These are phyloP conservation scores for Pterulicium gracile DNA, from an alignment of 1,284 basidiomycete species.

Conservation along the genomic window DNA sequence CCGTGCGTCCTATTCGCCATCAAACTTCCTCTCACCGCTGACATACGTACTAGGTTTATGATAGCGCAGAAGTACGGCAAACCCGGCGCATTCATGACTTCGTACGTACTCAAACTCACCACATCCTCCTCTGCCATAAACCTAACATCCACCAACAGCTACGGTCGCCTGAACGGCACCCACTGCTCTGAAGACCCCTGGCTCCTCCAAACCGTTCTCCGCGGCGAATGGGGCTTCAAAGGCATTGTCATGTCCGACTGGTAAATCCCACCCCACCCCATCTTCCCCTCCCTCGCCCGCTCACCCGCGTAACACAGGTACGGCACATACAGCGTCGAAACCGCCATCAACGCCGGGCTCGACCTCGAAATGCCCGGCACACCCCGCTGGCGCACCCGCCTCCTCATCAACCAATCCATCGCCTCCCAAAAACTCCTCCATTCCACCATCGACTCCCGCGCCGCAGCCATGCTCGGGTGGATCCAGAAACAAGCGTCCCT, in stretches of 20 bases:
- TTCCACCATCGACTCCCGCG: constrained; percentile 45
- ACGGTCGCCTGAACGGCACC: constrained; percentile 61
- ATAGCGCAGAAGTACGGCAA: constrained; percentile 62
- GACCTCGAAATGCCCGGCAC: constrained; percentile 67
- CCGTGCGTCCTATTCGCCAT: constrained; percentile 31
- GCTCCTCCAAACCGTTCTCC: constrained; percentile 54
- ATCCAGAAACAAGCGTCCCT: constrained; percentile 46
- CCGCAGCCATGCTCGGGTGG: constrained; percentile 40
- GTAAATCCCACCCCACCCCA: too few species aligned
- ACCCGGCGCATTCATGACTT: constrained; percentile 66
- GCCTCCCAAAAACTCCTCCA: constrained; percentile 44
- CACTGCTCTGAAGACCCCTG: constrained; percentile 61
- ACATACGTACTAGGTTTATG: constrained; percentile 40
- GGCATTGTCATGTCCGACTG: constrained; percentile 59
- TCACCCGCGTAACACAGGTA: too few species aligned
- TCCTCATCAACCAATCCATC: constrained; percentile 45
- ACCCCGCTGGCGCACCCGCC: constrained; percentile 47
- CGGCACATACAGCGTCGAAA: constrained; percentile 50
- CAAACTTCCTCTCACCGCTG: neutral
- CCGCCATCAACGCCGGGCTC: constrained; percentile 51
- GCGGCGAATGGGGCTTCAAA: constrained; percentile 69
- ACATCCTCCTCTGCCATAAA: neutral
- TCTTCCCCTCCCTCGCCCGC: too few species aligned
- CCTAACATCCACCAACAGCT: constrained; percentile 22
- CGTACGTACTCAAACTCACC: constrained; percentile 29